Evolutionary conservation across 1,284 basidiomycete genomes (phyloP).

Genomic region (Marasmius oreades): DNA sequence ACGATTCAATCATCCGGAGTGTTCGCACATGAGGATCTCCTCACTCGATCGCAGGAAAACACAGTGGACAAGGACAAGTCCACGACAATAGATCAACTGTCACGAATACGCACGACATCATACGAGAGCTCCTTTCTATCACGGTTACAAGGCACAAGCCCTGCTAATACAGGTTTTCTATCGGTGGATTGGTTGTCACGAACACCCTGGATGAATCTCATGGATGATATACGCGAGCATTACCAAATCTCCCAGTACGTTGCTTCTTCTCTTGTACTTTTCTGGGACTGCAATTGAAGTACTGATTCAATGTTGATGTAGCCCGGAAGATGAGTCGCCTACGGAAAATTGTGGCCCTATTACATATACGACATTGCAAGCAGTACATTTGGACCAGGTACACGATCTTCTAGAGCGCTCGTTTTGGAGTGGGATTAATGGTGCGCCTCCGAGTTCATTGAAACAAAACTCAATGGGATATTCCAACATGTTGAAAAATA

Average conservation of each 20-base stretch:
- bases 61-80: conserved; percentile 28
- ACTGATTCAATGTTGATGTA: conserved; percentile 24
- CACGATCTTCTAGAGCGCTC: conserved; percentile 61
- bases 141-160: conserved; percentile 45
- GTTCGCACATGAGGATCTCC: conserved; percentile 19
- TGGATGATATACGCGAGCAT: conserved; percentile 67
- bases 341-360: conserved; percentile 48
- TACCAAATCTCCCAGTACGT: conserved; percentile 55
- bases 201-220: conserved; percentile 69
- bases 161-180: conserved; percentile 32
- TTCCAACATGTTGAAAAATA: background rate
- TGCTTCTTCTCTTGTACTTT: background rate
- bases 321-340: conserved; percentile 48
- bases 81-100: conserved; percentile 50
- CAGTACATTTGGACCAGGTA: conserved; percentile 61
- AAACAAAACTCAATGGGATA: background rate
- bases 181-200: conserved; percentile 68
- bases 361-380: conserved; percentile 56
- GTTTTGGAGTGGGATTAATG: conserved; percentile 75
- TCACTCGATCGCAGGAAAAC: conserved; percentile 18
- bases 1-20: conserved; percentile 14
- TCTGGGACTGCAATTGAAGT: conserved; percentile 5
- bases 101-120: conserved; percentile 54
- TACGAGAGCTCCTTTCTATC: conserved; percentile 62
- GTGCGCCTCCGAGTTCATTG: conserved; percentile 29